phyloP scores from a whole-genome alignment of 768 basidiomycete genomes.

The Xanthoconium purpureum region DNA sequence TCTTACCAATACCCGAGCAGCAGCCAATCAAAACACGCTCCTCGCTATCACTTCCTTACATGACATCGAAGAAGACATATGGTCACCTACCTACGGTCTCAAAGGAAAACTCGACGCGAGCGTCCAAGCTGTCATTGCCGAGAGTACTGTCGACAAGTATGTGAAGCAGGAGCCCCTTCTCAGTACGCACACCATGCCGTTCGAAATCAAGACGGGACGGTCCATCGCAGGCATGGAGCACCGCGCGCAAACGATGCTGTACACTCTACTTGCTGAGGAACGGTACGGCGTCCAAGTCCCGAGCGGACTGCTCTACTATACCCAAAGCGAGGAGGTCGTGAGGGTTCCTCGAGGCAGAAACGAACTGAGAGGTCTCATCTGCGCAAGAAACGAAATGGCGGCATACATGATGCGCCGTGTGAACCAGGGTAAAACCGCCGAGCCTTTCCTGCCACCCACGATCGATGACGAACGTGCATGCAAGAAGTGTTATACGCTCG shows the following conservation, averaged over 20 bases:
- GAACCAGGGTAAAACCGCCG: slow-evolving; percentile 26
- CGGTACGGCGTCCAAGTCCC: slow-evolving; percentile 82
- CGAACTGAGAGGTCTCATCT: slow-evolving; percentile 82
- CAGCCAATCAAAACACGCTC: slow-evolving; percentile 44
- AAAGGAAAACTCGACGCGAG: slow-evolving; percentile 96
- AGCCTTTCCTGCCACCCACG: slow-evolving; percentile 78
- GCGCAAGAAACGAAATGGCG: slow-evolving; percentile 81
- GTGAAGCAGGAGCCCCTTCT: slow-evolving; percentile 20
- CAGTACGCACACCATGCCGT: slow-evolving; percentile 50
- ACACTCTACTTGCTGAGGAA: slow-evolving; percentile 86
- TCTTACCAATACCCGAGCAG: slow-evolving; percentile 65
- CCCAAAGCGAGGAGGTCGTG: slow-evolving; percentile 85
- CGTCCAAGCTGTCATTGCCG: slow-evolving; percentile 63
- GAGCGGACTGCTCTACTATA: slow-evolving; percentile 89
- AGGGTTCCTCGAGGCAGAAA: slow-evolving; percentile 75
- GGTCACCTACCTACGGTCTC: slow-evolving; percentile 91
- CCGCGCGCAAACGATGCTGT: slow-evolving; percentile 97
- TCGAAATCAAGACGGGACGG: slow-evolving; percentile 96
- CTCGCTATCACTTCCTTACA: slow-evolving; percentile 75
- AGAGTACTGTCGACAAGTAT: slow-evolving; percentile 32
- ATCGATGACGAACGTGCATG: slow-evolving; percentile 81
- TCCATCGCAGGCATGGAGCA: slow-evolving; percentile 80
- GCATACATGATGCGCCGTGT: slow-evolving; percentile 63
- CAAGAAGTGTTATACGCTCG: slow-evolving; percentile 74
- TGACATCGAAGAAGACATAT: slow-evolving; percentile 96